Evolutionary conservation across 257 asterid genomes (phyloP), one percentile per base, ranked within the genome.

Genomic region (Verbena officinalis): DNA sequence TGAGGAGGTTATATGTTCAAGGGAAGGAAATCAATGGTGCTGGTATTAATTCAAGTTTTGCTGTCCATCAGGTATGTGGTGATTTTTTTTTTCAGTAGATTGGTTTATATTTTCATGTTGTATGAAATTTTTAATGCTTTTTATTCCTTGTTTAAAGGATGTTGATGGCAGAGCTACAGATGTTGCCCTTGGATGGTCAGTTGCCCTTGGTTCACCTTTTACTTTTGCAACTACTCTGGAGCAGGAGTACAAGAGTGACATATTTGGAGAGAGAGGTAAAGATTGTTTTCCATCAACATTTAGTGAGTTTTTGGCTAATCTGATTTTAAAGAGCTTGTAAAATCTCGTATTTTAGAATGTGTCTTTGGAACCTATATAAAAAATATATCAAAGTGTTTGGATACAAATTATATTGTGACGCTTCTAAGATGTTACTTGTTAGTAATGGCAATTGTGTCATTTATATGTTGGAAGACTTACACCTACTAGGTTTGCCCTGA

Each of bases 21-120:
- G 98, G 98, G 66, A 92, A 92, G 73, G 97, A 92, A 76, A 73
- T 92, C 55, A 92, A 92, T 53, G 98, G 98, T 64, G 98, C 98
- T 70, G 96, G 98, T 68, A 92, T 92, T 39, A 92, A 92, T 76
- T 59, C 98, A 45, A 92, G 98, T 81, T 92, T 92, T 70, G 98
- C 88, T 40, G 97, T 92, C 40, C 98, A 89, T 78, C 98, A 87
- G 96, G 98, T 89, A 50, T 57, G 17, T 27, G 12, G 34, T 52
- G 11, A 21, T 31, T 19, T 31, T 55, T 46, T 1, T 9, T 57
- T n/a, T n/a, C n/a, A n/a, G 40, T 20, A 27, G 9, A 15, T 10
- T 23, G 59, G 34, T 69, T 4, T 40, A 34, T 34, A 13, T 6
- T 6, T 17, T 52, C 67, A 16, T 43, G 19, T 63, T 50, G 16